Evolutionary conservation across 441 rosid species (phyloP).

Genomic region (Pelargonium fulgidum): DNA sequence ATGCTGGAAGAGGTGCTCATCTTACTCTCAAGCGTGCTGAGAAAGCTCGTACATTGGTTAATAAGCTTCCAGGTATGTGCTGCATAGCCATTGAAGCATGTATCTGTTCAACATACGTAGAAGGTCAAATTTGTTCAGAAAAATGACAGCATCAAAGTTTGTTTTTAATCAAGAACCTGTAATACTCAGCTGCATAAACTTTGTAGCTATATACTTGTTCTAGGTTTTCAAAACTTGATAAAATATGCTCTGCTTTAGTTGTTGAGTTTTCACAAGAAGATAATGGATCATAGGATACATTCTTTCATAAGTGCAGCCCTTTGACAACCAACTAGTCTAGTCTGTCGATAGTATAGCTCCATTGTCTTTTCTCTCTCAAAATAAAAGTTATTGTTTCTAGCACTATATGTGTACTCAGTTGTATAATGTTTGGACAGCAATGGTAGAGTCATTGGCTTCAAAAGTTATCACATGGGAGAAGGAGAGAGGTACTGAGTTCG

Average conservation of each 20-base stretch:
- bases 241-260: not conserved
- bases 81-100: not conserved
- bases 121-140: not conserved
- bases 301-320: no score
- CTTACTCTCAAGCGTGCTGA: constrained; percentile 93
- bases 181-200: no score
- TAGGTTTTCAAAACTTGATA: no score
- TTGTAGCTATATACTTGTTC: no score
- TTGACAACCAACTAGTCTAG: no score
- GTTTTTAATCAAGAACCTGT: no score
- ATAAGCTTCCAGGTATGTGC: constrained; percentile 72
- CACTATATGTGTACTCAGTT: constrained; percentile 10
- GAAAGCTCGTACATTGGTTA: constrained; percentile 89
- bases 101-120: not conserved
- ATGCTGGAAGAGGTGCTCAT: constrained; percentile 97
- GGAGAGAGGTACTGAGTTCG: constrained; percentile 69
- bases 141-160: no score
- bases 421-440: constrained; percentile 38
- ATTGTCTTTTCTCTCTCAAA: not conserved
- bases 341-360: no score
- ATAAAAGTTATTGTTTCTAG: not conserved
- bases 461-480: constrained; percentile 86
- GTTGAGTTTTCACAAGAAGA: not conserved
- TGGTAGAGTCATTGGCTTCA: constrained; percentile 80
- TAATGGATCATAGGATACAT: no score